Base-by-base conservation (phyloP, 441 rosid species). In the Eruca vesicaria region DNA sequence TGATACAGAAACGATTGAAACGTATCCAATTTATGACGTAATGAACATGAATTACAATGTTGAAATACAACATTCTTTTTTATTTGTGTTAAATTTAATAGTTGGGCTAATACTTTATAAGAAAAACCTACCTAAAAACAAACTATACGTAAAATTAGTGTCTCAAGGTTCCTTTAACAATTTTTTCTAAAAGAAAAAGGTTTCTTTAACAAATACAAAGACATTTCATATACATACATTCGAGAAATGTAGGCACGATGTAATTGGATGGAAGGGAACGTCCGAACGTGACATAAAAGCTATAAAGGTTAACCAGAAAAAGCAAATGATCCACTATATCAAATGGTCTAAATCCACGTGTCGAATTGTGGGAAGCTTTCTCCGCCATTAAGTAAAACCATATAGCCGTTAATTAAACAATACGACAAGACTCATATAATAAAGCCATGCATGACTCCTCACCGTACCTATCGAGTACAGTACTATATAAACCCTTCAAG, bases 401-500 rank as follows among this genome's bases (percentile, higher is more conserved):
- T 67, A 3, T 28, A 71, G 63, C 68, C 68, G 57, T 48, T 63
- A 38, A 63, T 38, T 26, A 28, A 48, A 50, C 20, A 56, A 76
- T 48, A 60, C 66, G 74, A 76, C 66, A 69, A 69, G n/a, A 60
- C 32, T 35, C 20, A 58, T 8, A 66, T 60, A 75, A 58, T 8
- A 66, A 68, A 75, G 62, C 43, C 62, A 16, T 59, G 29, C 32
- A 29, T 5, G 65, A 65, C 66, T 66, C 67, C 59, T 63, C 29
- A 72, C 63, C 20, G 35, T 63, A 55, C 76, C 69, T 73, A 56
- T 28, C 8, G 57, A 64, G 36, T 29, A 29, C 35, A 32, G 9
- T 33, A n/a, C 79, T 82, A 79, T 80, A 80, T 69, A 82, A 83
- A 73, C 61, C 68, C 78, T 6, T 14, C 41, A 61, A 63, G 19